A percentile compares a stretch with the other conserved stretches of the same genome.
These are phyloP conservation scores for Septoria petroselini DNA, from an alignment of 2,329 filamentous ascomycete species.

Conservation along the genomic window DNA sequence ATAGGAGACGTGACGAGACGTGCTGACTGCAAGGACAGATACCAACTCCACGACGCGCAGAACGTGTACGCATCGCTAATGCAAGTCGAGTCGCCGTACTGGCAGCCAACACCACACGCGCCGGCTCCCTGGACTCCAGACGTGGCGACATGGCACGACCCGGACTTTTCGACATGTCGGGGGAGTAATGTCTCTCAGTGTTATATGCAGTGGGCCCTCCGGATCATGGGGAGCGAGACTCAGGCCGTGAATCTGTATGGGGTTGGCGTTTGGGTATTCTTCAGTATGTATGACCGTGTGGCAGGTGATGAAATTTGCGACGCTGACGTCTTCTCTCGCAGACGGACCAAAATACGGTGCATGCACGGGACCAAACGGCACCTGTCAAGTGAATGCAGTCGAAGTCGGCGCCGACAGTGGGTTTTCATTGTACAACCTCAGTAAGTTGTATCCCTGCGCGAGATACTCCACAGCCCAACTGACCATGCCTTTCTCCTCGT, in stretches of 20 bases:
- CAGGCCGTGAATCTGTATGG: constrained; percentile 42
- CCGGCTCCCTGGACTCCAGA: constrained; percentile 45
- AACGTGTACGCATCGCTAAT: constrained; percentile 51
- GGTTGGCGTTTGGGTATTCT: constrained; percentile 43
- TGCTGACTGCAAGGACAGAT: constrained; percentile 21
- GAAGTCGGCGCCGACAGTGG: constrained; percentile 14
- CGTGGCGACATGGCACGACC: constrained; percentile 32
- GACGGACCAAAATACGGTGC: constrained; percentile 31
- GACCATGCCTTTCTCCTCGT: constrained; percentile 1
- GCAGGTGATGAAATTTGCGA: background rate
- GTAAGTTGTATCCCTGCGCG: constrained; percentile 7
- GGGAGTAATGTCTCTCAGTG: constrained; percentile 33
- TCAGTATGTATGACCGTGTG: constrained; percentile 23
- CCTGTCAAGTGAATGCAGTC: constrained; percentile 41
- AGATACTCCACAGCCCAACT: background rate
- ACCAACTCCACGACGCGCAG: constrained; percentile 48
- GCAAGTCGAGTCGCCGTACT: constrained; percentile 55
- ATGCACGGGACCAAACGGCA: constrained; percentile 33
- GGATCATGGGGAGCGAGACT: constrained; percentile 31
- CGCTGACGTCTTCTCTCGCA: background rate
- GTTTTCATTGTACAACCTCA: constrained; percentile 27
- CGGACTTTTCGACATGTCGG: constrained; percentile 32
- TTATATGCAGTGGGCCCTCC: constrained; percentile 36
- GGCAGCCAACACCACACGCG: constrained; percentile 31
- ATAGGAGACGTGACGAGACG: background rate